Evolutionary conservation across 2,329 filamentous ascomycete species (phyloP).

Genomic region (Cladosporium austrohemisphaericum): DNA sequence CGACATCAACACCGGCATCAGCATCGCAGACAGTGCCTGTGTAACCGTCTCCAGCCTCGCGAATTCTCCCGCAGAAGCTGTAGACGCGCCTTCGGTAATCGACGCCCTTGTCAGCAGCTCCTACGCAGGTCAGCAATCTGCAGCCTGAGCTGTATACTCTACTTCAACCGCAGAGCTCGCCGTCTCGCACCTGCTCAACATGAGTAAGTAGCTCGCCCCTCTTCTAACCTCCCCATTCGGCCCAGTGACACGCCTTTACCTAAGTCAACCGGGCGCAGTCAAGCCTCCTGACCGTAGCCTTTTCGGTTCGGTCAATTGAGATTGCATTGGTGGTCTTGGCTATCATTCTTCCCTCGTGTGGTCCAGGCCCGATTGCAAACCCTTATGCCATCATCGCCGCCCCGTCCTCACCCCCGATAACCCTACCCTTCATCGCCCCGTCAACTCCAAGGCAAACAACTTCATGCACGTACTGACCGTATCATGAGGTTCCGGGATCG

Average conservation of each 20-base stretch:
- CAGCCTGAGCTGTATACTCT: too few species aligned
- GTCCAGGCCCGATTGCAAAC: neutral
- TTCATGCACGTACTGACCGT: constrained; percentile 8
- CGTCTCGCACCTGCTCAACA: neutral
- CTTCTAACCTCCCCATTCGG: neutral
- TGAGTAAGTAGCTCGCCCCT: constrained; percentile 14
- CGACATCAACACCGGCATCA: neutral
- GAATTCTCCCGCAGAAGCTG: neutral
- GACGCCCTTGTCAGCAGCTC: neutral
- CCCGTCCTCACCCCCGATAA: neutral
- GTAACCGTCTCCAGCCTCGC: neutral
- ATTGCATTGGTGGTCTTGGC: constrained; percentile 11
- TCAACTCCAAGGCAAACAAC: neutral
- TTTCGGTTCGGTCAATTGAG: neutral
- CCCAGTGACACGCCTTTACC: neutral
- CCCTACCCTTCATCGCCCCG: neutral
- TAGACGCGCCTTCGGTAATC: neutral
- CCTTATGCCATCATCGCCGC: constrained; percentile 11
- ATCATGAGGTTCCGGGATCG: constrained; percentile 11
- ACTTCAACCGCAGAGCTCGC: neutral
- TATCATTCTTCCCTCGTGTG: neutral
- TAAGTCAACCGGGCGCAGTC: constrained; percentile 10
- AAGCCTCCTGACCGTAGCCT: constrained; percentile 10
- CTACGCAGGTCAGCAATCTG: neutral
- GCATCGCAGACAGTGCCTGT: neutral